Evolutionary conservation across 495 filamentous ascomycete species (phyloP), one percentile per base, ranked within the genome.

Genomic region (Penicillium alfredii): DNA sequence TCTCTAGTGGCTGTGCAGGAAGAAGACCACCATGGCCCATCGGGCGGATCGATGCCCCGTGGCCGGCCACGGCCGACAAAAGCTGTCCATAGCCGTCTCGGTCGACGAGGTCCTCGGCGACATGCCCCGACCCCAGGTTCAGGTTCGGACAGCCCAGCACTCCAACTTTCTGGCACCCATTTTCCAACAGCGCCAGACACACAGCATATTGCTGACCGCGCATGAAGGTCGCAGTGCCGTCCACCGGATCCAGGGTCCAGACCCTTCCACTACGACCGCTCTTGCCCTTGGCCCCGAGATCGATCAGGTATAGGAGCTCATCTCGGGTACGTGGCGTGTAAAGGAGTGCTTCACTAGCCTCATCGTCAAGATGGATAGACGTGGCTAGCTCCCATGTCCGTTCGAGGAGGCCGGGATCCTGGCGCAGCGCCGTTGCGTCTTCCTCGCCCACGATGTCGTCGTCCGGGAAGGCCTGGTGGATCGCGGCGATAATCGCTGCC

Each of bases 181-280:
- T 56, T 8, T 63, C 58, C 0, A 78, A 52, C 8, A 84, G 56
- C 0, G 74, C 68, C 4, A 82, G 70, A 27, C 72, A 78, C 5
- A 79, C 78, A 1, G 76, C 79, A 39, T 83, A 86, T 44, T 82
- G 78, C 47, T 79, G 61, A 22, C 73, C 72, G 6, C 56, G 56
- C 9, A 86, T 70, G 35, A 80, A 86, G 3, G 77, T 79, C 23
- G 72, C 73, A 0, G 82, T 86, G 15, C 82, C 82, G 41, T 86
- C 82, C 29, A 86, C 81, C 0, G 82, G 82, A 49, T 86, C 82
- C 21, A 86, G 70, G 3, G 82, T 74, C 80, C 80, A 86, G 1
- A 72, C 61, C 3, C 72, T 53, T 2, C 63, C 55, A 1, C 61
- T 57, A 0, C 45, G 48, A 1, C 56, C 49, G 10, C 66, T 64